These are phyloP conservation scores for Hyaloscypha variabilis DNA, from an alignment of 495 filamentous ascomycete genomes.

Conservation along the genomic window DNA sequence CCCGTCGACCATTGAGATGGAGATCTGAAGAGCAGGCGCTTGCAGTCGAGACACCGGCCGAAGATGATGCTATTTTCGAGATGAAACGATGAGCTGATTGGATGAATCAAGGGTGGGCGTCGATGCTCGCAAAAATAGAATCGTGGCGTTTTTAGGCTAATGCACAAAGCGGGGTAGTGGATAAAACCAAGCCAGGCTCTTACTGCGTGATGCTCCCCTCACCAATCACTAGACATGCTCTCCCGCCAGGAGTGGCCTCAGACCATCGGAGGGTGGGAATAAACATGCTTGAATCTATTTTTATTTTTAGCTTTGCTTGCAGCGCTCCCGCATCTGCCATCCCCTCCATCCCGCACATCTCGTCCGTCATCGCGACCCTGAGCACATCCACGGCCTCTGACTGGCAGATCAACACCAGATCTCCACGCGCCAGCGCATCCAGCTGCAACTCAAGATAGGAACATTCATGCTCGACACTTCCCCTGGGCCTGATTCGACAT, in stretches of 20 bases:
- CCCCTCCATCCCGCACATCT: neutral
- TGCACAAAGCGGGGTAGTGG: neutral
- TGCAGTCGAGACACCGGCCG: neutral
- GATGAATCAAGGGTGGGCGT: neutral
- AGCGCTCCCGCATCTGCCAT: neutral
- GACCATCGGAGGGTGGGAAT: neutral
- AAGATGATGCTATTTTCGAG: constrained; percentile 15
- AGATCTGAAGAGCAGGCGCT: constrained; percentile 9
- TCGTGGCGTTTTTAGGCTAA: neutral
- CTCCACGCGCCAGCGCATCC: neutral
- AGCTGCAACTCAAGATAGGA: constrained; percentile 3
- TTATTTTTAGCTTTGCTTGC: neutral
- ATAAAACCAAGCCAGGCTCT: neutral
- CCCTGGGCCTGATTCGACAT: neutral
- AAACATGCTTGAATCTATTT: neutral
- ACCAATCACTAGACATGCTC: neutral
- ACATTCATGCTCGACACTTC: neutral
- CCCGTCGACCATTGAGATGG: constrained; percentile 10
- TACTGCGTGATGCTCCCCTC: neutral
- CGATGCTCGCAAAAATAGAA: constrained; percentile 13
- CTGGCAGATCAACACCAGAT: neutral
- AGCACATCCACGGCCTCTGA: neutral
- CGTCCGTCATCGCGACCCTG: neutral
- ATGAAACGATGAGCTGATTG: constrained; percentile 1
- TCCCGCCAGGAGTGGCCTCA: neutral